A percentile compares a stretch with the other conserved stretches of the same genome.
Conservation (phyloP, 2,329 filamentous ascomycete species). For the Bertia moriformis region DNA sequence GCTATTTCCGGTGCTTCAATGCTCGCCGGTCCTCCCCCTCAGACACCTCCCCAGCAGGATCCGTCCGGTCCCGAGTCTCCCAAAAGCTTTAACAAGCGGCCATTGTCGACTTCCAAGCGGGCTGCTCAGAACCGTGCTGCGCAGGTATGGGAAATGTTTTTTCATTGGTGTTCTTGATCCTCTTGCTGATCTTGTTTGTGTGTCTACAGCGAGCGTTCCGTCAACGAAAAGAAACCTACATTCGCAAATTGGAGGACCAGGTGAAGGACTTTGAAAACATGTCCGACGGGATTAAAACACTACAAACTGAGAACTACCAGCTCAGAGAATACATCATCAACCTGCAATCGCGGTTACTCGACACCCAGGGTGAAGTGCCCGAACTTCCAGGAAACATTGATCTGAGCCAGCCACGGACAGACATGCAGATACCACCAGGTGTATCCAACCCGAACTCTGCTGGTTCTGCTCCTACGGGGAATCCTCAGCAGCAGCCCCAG, state of each 20-base stretch:
- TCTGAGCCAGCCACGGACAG: constrained; percentile 37
- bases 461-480: constrained; percentile 3
- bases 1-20: constrained; percentile 35
- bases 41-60: constrained; percentile 14
- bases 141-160: constrained; percentile 80
- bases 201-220: constrained; percentile 71
- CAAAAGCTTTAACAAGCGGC: constrained; percentile 64
- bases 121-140: constrained; percentile 93
- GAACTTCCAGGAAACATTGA: constrained; percentile 70
- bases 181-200: constrained; percentile 12
- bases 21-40: constrained; percentile 19
- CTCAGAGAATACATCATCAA: constrained; percentile 86
- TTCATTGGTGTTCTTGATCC: constrained; percentile 19
- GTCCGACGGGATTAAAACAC: constrained; percentile 62
- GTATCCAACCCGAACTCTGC: neutral
- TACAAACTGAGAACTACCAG: constrained; percentile 79
- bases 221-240: constrained; percentile 94
- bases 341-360: constrained; percentile 73
- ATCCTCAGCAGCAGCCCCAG: constrained; percentile 3
- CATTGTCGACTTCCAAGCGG: constrained; percentile 87
- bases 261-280: constrained; percentile 68
- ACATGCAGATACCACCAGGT: neutral
- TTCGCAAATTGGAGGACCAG: constrained; percentile 91
- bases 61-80: constrained; percentile 26
- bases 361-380: constrained; percentile 70